Base-by-base conservation (phyloP, 345 rosid species). In the Pistacia vera region DNA sequence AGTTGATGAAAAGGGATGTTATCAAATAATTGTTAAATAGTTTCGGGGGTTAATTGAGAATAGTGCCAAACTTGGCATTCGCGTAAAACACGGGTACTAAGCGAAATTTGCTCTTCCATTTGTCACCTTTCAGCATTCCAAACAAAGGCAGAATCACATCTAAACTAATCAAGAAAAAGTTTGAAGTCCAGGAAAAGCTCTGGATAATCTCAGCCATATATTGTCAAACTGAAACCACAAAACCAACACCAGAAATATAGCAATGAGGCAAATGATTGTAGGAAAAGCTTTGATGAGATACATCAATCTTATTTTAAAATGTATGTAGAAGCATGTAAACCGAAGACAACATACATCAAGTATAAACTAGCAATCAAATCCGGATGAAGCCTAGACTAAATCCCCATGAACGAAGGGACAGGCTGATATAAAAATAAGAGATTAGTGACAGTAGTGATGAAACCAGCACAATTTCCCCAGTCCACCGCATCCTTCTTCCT, bases 381-480 rank as follows among this genome's bases (percentile, higher is more conserved):
- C 25, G 49, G 49, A 38, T 35, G 28, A 41, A 1, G 9, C 46
- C 60, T 48, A 38, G n/a, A 73, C 46, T 63, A 41, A n/a, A 41
- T 62, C 57, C 46, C 38, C 28, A 41, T 13, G 16, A 41, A 22
- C 38, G 14, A 41, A 59, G 25, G 36, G 35, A 25, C 55, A 73
- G 61, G 51, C 5, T 38, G 68, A 35, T n/a, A 33, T 51, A 30
- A 13, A 44, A 7, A 33, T 4, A n/a, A 59, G 71, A 28, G 5
- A 52, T 87, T 86, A 90, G 80, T 86, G 79, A 81, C 94, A 89
- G 48, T 92, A 93, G 63, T 89, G 89, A 82, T 86, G 84, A 77
- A 86, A 93, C 87, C 92, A 93, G 69, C 93, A 87, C 69, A 86
- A 84, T 76, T 85, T 89, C 22, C 95, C 91, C 35, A 88, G 90